Conservation (phyloP, 2,329 filamentous ascomycete species). For the Aureobasidium pullulans region DNA sequence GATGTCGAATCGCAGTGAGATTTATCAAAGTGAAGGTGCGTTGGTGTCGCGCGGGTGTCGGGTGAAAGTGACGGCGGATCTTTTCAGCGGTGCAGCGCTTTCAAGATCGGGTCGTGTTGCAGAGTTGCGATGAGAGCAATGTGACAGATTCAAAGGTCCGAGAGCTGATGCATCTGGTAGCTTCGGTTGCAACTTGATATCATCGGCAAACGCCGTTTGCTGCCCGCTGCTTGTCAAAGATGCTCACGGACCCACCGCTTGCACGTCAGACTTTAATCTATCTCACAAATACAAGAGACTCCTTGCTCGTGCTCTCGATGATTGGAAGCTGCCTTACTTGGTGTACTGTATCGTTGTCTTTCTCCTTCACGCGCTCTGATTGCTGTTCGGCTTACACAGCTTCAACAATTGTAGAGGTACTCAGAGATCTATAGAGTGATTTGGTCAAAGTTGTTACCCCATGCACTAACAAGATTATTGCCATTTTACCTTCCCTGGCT, state of each 20-base stretch:
- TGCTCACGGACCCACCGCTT: not conserved
- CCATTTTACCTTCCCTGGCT: no score
- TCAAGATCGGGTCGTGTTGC: conserved; percentile 2
- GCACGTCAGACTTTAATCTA: conserved; percentile 2
- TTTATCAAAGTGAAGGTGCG: not conserved
- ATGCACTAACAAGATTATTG: no score
- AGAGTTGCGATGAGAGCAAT: not conserved
- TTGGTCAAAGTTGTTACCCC: no score
- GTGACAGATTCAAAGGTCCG: not conserved
- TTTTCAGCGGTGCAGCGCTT: conserved; percentile 10
- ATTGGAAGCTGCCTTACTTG: no score
- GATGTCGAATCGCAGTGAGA: not conserved
- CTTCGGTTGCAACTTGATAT: conserved; percentile 2
- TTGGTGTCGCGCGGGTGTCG: not conserved
- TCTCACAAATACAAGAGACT: not conserved
- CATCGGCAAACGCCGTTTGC: not conserved
- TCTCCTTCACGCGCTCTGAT: no score
- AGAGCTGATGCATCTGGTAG: not conserved
- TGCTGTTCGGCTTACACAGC: no score
- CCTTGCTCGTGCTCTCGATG: no score
- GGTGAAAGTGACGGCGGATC: not conserved
- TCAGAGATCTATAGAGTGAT: no score
- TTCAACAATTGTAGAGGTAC: no score
- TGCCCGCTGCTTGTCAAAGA: not conserved
- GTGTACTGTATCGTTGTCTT: no score